Evolutionary conservation across 1,284 basidiomycete species (phyloP), one percentile per base, ranked within the genome.

Genomic region (Sanghuangporus baumii): DNA sequence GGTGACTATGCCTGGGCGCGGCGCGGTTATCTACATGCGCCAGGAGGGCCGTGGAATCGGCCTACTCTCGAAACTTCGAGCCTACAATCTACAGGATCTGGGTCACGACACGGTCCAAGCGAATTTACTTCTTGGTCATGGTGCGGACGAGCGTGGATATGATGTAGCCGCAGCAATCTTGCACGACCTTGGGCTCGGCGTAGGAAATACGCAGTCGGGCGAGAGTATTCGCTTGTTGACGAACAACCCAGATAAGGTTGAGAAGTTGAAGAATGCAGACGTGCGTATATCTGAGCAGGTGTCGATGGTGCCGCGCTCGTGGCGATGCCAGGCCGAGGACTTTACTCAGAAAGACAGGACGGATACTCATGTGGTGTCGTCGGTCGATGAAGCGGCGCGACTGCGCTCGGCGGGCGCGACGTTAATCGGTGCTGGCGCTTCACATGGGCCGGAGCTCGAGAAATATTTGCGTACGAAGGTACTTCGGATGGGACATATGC

Each of bases 1-100:
- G 11, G 72, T 73, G 14, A 79, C 74, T 6, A 82, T 88, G 57
- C 90, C 89, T 1, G 92, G 93, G 3, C 87, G 94, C 11, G 97
- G 97, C n/a, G 95, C 92, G 2, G 89, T 99, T 63, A 85, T 99
- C 63, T 99, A 99, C 75, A 85, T 99, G 66, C 89, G 97, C 14
- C 97, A 99, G 75, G 97, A 99, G 74, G 97, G 97, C n/a, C 88
- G 97, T 18, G 97, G 97, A 2, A 99, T 99, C 67, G 97, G 97
- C 0, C 79, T 99, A 4, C 77, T 98, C 41, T 95, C 95, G 65
- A 99, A 99, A 75, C 92, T 99, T 64, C 87, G 93, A 57, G 97
- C 97, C 11, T 99, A 99, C 79, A 99, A 99, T 72, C 80, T 99
- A 36, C 97, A 99, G 74, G 97, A 99, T 73, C 81, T 99, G 61